Evolutionary conservation across 495 filamentous ascomycete genomes (phyloP), one percentile per base, ranked within the genome.

Genomic region (Talaromyces nanjingensis): DNA sequence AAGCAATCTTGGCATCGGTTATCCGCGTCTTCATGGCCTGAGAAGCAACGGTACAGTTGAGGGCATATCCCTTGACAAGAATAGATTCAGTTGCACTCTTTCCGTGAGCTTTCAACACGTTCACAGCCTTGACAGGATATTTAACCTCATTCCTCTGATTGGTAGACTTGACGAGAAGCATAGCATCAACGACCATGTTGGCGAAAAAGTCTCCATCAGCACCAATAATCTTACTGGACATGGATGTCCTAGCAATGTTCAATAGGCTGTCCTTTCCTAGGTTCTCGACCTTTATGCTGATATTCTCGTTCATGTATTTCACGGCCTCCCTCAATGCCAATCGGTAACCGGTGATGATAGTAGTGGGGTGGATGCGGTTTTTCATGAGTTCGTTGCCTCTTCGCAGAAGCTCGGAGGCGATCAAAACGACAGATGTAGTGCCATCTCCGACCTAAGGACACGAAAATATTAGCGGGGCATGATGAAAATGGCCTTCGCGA

Each of bases 351-450:
- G 91, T 98, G 75, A 99, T 99, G 77, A 98, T 98, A 60, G 94
- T 99, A 25, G 94, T 99, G 60, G 94, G 96, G 78, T 99, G 94
- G 86, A 99, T 98, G 74, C 92, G 91, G 84, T 97, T 98, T 83
- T 94, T 96, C 89, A 98, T 92, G 66, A 99, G 84, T 78, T 99
- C 94, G 82, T 98, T 99, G 45, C 86, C 94, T 79, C 94, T 86
- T 71, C 89, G 85, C 67, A 99, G 83, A 68, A 99, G 90, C 80
- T 99, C 94, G 65, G 96, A 89, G 59, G 94, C 94, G 75, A 99
- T 96, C 58, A 99, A 83, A 53, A 99, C 94, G 53, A 99, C 96
- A 33, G 93, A 96, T 45, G 94, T 99, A 52, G 94, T 99, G 67
- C 94, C 94, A 82, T 99, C 94, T 66, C 94, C 94, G 68, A 96